phyloP scores from a whole-genome alignment of 2,329 filamentous ascomycete genomes.

The Zalaria sp. region DNA sequence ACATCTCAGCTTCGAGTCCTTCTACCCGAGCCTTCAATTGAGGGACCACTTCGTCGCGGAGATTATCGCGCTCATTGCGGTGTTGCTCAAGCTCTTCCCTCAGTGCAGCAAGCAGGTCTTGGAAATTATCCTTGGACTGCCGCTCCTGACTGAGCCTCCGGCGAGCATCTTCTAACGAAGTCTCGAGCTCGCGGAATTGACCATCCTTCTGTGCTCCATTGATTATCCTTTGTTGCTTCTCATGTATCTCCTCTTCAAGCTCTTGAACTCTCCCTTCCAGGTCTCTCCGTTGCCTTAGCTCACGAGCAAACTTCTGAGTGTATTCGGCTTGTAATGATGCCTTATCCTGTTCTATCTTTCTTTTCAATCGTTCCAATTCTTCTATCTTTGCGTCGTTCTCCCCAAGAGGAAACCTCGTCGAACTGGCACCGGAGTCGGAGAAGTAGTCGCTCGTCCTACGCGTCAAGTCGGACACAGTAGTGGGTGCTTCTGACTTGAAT shows the following conservation, averaged over 20 bases:
- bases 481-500: constrained; percentile 61
- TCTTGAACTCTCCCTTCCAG: constrained; percentile 76
- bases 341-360: constrained; percentile 80
- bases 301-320: constrained; percentile 75
- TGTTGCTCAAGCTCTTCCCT: constrained; percentile 69
- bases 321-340: constrained; percentile 75
- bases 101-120: constrained; percentile 76
- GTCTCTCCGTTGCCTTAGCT: constrained; percentile 58
- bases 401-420: constrained; percentile 59
- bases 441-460: constrained; percentile 94
- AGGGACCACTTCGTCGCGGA: constrained; percentile 77
- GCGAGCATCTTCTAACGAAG: constrained; percentile 65
- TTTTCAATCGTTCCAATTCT: constrained; percentile 70
- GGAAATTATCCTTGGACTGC: constrained; percentile 80
- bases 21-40: constrained; percentile 63
- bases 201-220: constrained; percentile 28
- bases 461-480: constrained; percentile 33
- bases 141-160: constrained; percentile 74
- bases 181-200: constrained; percentile 65
- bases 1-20: constrained; percentile 60
- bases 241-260: constrained; percentile 62
- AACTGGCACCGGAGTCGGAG: constrained; percentile 87
- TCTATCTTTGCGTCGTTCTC: constrained; percentile 41
- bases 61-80: constrained; percentile 78
- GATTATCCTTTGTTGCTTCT: constrained; percentile 13